These are phyloP conservation scores for Saccharomycopsis sp. DNA, from an alignment of 805 yeast species.

Conservation along the genomic window DNA sequence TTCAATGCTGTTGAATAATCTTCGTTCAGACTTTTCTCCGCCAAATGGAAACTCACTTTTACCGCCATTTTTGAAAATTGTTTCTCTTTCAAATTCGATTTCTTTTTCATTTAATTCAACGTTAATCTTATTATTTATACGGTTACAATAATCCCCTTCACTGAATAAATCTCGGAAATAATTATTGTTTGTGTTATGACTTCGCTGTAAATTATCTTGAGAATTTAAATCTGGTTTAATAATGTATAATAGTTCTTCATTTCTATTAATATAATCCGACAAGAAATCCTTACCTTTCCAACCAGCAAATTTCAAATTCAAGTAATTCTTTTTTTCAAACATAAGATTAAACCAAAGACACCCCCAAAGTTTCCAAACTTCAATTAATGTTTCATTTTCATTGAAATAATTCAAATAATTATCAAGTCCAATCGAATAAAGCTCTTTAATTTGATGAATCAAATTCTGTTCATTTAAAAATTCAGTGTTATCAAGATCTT, in stretches of 20 bases:
- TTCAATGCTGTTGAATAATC: constrained; percentile 31
- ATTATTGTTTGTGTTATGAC: constrained; percentile 21
- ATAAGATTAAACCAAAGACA: constrained; percentile 70
- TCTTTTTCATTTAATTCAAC: constrained; percentile 17
- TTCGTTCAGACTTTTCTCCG: constrained; percentile 12
- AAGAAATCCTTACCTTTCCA: constrained; percentile 22
- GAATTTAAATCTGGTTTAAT: constrained; percentile 17
- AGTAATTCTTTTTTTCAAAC: constrained; percentile 35
- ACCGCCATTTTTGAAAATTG: constrained; percentile 3
- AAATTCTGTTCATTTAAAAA: constrained; percentile 18
- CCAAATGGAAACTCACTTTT: not conserved
- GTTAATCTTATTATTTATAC: constrained; percentile 18
- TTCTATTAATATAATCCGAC: constrained; percentile 18
- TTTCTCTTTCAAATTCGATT: constrained; percentile 10
- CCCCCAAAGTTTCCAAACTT: constrained; percentile 84
- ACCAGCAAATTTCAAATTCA: constrained; percentile 20
- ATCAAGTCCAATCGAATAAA: constrained; percentile 27
- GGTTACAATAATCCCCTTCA: constrained; percentile 20
- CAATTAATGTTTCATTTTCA: constrained; percentile 58
- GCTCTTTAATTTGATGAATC: constrained; percentile 23
- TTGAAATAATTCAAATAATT: constrained; percentile 44
- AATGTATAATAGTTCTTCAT: constrained; percentile 20
- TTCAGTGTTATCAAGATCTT: constrained; percentile 11
- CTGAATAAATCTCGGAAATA: constrained; percentile 21
- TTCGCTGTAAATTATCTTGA: constrained; percentile 20